phyloP scores from a whole-genome alignment of 202 grass and related monocot genomes.

The Brachypodium distachyon region DNA sequence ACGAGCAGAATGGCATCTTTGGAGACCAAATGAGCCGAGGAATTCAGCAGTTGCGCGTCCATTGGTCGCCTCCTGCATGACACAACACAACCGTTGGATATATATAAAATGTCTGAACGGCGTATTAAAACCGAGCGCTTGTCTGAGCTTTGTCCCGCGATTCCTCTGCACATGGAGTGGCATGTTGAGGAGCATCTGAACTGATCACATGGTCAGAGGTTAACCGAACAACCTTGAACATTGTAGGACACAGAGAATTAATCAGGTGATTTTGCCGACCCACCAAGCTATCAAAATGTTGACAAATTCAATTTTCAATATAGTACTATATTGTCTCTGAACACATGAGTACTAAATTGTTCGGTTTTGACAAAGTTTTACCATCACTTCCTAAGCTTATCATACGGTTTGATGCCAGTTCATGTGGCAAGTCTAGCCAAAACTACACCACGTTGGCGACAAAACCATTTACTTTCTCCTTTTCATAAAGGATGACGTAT shows the following conservation, averaged over 20 bases:
- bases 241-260: neutral
- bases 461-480: too few species aligned
- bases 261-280: neutral
- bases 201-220: slow-evolving; percentile 18
- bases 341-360: too few species aligned
- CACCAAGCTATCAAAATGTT: too few species aligned
- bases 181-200: slow-evolving; percentile 22
- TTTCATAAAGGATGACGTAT: too few species aligned
- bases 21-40: neutral
- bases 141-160: slow-evolving; percentile 27
- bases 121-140: slow-evolving; percentile 1
- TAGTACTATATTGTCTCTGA: too few species aligned
- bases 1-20: slow-evolving; percentile 15
- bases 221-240: neutral
- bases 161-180: slow-evolving; percentile 30
- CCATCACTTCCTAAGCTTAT: too few species aligned
- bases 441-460: too few species aligned
- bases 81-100: neutral
- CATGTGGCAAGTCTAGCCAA: too few species aligned
- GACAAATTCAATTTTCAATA: too few species aligned
- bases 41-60: slow-evolving; percentile 14
- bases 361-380: too few species aligned
- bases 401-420: too few species aligned
- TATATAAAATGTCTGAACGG: slow-evolving; percentile 8
- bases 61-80: slow-evolving; percentile 11